Base-by-base conservation (phyloP, 139 green algal species). In the Volvox africanus region DNA sequence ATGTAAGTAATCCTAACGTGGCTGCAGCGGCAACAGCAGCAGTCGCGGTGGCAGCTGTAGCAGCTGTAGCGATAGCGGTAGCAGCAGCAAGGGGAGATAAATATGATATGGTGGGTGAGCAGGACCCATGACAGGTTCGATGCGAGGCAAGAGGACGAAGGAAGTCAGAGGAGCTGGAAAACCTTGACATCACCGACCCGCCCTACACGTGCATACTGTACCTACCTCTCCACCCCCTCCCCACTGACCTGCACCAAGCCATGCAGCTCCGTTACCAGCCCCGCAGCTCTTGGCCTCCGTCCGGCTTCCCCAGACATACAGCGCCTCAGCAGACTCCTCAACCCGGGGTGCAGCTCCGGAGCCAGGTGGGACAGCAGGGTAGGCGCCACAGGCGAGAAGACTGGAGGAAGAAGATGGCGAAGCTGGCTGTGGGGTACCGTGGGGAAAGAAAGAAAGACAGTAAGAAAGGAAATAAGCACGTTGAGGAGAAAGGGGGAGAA, bases 391-490 rank as follows among this genome's bases (percentile, higher is more conserved):
- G 83, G 83, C 2, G 35, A 20, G 67, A 55, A 88, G 32, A 88
- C 36, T 28, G 32, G 35, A 12, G 83, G 83, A 16, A 88, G 83
- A 62, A 88, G 83, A 18, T 80, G 83, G 6, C 83, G 83, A 9
- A 88, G 33, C 33, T 88, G 83, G 83, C 82, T 88, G 82, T 14
- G 24, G 61, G 81, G 61, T 61, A n/a, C n/a, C 28, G 24, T 37
- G 50, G 6, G 80, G 44, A 28, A 55, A 55, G 44, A 9, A 55
- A 5, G 44, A 55, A 55, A 55, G 44, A 5, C 5, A 55, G 44
- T 5, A 55, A 5, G 44, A 9, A 55, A 55, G 44, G 44, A 14
- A 9, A 14, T 9, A 55, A 9, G 44, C 44, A 55, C 44, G 44
- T 9, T 55, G 44, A 9, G 44, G 44, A 55, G 44, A 55, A 55